These are phyloP conservation scores for Musa acuminata DNA, from an alignment of 176 grass and related monocot genomes.

Conservation along the genomic window DNA sequence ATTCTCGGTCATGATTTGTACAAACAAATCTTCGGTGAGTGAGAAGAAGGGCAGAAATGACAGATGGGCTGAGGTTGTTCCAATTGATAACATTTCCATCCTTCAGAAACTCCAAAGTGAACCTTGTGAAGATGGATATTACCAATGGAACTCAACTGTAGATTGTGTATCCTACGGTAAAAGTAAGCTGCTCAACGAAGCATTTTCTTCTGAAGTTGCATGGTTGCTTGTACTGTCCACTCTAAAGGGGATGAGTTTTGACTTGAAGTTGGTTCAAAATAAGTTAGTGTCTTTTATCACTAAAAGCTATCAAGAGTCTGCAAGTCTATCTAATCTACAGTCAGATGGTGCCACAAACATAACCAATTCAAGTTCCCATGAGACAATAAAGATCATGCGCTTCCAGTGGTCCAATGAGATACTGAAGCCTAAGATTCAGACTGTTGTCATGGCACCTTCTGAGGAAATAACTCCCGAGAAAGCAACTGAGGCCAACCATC, in stretches of 20 bases:
- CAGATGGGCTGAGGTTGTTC: conserved; percentile 31
- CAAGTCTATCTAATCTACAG: background rate
- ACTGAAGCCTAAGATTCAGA: conserved; percentile 36
- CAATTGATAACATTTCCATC: conserved; percentile 42
- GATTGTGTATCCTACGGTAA: conserved; percentile 38
- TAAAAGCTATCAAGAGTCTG: conserved; percentile 22
- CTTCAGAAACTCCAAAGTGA: conserved; percentile 48
- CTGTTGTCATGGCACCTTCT: background rate
- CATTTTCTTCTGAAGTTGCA: conserved; percentile 53
- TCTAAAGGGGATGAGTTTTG: conserved; percentile 59
- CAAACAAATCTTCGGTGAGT: conserved; percentile 26
- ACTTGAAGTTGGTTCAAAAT: conserved; percentile 45
- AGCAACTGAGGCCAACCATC: background rate
- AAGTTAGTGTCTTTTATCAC: conserved; percentile 49
- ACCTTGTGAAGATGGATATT: conserved; percentile 24
- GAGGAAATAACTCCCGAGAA: conserved; percentile 17
- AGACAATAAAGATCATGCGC: conserved; percentile 45
- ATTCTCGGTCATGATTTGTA: conserved; percentile 46
- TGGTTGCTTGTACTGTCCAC: conserved; percentile 57
- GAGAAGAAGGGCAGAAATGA: conserved; percentile 22
- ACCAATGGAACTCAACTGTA: conserved; percentile 35
- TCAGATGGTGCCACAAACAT: background rate
- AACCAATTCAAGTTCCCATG: conserved; percentile 22
- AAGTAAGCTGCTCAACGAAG: conserved; percentile 47
- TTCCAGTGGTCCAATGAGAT: conserved; percentile 24